Evolutionary conservation across 179 eudicot genomes (phyloP).

Genomic region (Silene noctiflora): DNA sequence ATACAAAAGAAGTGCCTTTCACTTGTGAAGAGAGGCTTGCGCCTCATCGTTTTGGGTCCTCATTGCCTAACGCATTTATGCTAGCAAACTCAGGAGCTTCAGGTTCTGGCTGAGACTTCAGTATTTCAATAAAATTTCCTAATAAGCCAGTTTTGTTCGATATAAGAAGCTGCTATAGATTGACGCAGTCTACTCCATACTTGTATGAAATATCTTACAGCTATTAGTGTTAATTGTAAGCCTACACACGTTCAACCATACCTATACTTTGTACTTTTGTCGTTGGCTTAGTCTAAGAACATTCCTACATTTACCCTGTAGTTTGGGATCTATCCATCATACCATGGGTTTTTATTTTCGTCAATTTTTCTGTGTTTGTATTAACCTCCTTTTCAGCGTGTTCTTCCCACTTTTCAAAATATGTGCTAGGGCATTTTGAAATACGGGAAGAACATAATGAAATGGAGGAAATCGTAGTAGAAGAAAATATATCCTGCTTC

Average conservation of each 20-base stretch:
- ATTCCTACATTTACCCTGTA: no score
- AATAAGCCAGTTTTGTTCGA: neutral
- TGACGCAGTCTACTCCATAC: neutral
- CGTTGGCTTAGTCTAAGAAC: neutral
- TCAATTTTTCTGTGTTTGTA: neutral
- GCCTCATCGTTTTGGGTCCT: no score
- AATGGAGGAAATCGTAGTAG: neutral
- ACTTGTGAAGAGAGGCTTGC: no score
- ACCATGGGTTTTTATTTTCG: no score
- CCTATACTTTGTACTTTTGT: neutral
- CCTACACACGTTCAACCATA: neutral
- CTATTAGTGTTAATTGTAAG: neutral
- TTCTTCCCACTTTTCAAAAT: neutral
- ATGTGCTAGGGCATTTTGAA: neutral
- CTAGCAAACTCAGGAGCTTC: no score
- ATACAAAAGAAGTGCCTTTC: no score
- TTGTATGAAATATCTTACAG: neutral
- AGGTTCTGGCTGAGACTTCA: no score
- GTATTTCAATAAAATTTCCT: no score
- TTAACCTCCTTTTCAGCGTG: neutral
- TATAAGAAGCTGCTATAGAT: neutral
- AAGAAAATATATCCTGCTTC: neutral
- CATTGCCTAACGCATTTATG: no score
- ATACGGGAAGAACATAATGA: neutral
- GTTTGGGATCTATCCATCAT: no score